These are phyloP conservation scores for Pichia deserticola DNA, from an alignment of 805 yeast species.

Conservation along the genomic window DNA sequence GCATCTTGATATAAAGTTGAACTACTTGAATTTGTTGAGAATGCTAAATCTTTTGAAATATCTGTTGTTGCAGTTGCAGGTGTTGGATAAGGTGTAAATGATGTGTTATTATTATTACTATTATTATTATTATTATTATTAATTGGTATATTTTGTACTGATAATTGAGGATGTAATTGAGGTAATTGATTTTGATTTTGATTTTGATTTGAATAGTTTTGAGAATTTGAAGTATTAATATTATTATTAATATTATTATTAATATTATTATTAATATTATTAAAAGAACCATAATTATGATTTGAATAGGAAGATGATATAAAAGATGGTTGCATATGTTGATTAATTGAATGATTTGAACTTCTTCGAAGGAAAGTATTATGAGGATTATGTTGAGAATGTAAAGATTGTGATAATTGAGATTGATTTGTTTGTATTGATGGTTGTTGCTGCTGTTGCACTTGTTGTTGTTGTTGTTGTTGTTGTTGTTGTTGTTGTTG, in stretches of 20 bases:
- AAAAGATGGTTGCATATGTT: background rate
- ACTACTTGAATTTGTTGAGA: constrained; percentile 29
- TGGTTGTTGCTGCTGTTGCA: constrained; percentile 7
- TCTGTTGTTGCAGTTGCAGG: constrained; percentile 50
- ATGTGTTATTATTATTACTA: no score
- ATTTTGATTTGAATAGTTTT: no score
- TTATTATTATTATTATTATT: background rate
- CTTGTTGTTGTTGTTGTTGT: constrained; percentile 21
- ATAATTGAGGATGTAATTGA: constrained; percentile 5
- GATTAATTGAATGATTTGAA: background rate
- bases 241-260: no score
- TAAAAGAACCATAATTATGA: no score
- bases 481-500: constrained; percentile 19
- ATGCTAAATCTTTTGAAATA: constrained; percentile 42
- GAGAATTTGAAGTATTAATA: no score
- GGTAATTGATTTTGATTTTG: constrained; percentile 9
- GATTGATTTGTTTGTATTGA: background rate
- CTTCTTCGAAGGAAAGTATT: constrained; percentile 4
- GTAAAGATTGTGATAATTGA: constrained; percentile 6
- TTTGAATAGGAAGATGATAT: no score
- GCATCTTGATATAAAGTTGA: constrained; percentile 28
- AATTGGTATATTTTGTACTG: constrained; percentile 4
- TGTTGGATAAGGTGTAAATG: constrained; percentile 32
- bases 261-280: no score
- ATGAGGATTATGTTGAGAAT: constrained; percentile 5